Evolutionary conservation across 768 basidiomycete genomes (phyloP).

Genomic region (Macrolepiota dolichaula): DNA sequence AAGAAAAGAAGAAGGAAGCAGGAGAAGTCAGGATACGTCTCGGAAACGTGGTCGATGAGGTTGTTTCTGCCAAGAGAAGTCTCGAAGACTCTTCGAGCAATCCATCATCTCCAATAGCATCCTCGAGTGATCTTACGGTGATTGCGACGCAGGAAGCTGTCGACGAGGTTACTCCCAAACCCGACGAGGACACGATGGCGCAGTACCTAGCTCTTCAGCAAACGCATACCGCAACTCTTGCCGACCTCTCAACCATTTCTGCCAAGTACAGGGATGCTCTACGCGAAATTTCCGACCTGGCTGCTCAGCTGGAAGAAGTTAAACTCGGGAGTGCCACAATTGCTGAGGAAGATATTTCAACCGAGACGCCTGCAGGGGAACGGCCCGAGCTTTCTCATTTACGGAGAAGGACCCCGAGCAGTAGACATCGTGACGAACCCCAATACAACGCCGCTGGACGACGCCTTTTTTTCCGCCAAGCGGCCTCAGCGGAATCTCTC

Average conservation of each 20-base stretch:
- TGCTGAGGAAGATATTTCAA: slow-evolving; percentile 26
- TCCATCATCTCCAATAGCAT: slow-evolving; percentile 18
- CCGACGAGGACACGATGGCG: slow-evolving; percentile 42
- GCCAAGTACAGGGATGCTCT: slow-evolving; percentile 87
- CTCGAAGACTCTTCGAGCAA: slow-evolving; percentile 46
- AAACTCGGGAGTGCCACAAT: slow-evolving; percentile 56
- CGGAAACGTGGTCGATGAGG: slow-evolving; percentile 64
- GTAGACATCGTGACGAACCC: slow-evolving; percentile 48
- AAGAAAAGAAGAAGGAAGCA: slow-evolving; percentile 65
- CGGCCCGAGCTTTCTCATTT: slow-evolving; percentile 33
- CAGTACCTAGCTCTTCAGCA: slow-evolving; percentile 78
- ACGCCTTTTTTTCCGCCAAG: slow-evolving; percentile 85
- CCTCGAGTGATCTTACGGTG: slow-evolving; percentile 22
- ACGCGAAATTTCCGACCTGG: slow-evolving; percentile 89
- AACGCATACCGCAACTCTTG: slow-evolving; percentile 75
- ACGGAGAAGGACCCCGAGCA: slow-evolving; percentile 51
- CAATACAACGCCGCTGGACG: slow-evolving; percentile 50
- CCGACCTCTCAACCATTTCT: slow-evolving; percentile 75
- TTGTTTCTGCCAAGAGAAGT: slow-evolving; percentile 65
- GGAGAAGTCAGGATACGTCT: slow-evolving; percentile 65
- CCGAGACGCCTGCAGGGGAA: slow-evolving; percentile 46
- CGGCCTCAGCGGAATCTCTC: slow-evolving; percentile 84
- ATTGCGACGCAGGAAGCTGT: slow-evolving; percentile 14
- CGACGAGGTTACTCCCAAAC: slow-evolving; percentile 15
- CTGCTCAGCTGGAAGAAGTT: slow-evolving; percentile 85